Evolutionary conservation across 768 basidiomycete species (phyloP), one percentile per base, ranked within the genome.

Genomic region (Psilocybe tampanensis): DNA sequence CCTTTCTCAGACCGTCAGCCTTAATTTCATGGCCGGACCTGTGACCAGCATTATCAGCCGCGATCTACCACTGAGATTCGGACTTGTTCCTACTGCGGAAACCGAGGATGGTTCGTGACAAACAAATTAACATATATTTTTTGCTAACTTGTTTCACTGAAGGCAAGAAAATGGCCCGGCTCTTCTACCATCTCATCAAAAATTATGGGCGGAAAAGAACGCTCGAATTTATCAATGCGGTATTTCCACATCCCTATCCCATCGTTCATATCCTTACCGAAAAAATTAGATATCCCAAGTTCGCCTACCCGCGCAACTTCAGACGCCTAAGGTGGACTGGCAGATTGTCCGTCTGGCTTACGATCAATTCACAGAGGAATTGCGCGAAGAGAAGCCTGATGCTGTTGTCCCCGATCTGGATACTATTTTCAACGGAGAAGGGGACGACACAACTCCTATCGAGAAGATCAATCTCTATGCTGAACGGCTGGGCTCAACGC

Each of bases 51-150:
- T 96, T 68, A 85, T 98, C 50, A 74, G 82, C 24, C 80, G 92
- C 32, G 81, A 79, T 15, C 76, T 92, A 43, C 92, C 95, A 0
- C 81, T 94, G 61, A 79, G 92, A 17, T 94, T 95, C 69, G 96
- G 96, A 12, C 67, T 98, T 45, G 92, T 95, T 1, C 95, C 94
- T 1, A 72, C 85, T 32, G 69, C 85, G 2, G 84, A 87, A 54
- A 85, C 73, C 3, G 73, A 79, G 44, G 74, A 77, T 61, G 73
- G 80, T 78, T 32, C 33, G 69, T 66, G 1, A 32, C 29, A 29
- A 29, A n/a, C n/a, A n/a, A n/a, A n/a, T n/a, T n/a, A n/a, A n/a
- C n/a, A n/a, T n/a, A n/a, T 29, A 4, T 29, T 29, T 29, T 29
- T 29, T 29, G 4, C 29, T 29, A 5, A 5, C 29, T 4, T 29